Evolutionary conservation across 495 filamentous ascomycete genomes (phyloP).

Genomic region (Penicillium waksmanii): DNA sequence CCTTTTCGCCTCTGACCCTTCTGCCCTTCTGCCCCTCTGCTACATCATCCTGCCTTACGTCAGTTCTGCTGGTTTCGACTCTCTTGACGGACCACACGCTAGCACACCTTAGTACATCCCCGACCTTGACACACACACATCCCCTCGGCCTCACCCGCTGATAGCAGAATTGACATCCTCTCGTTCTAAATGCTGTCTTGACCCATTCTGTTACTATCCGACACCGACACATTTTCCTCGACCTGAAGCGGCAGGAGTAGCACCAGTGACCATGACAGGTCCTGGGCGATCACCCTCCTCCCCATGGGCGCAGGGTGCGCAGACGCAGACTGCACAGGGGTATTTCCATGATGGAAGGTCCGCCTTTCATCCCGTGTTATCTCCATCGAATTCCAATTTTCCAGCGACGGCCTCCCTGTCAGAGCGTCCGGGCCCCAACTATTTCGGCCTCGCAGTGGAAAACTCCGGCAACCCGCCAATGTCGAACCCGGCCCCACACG

Average conservation of each 20-base stretch:
- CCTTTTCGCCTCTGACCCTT: constrained; percentile 23
- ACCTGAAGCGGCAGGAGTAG: constrained; percentile 21
- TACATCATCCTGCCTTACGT: constrained; percentile 21
- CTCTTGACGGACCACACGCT: too few relatives aligned
- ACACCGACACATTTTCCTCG: not conserved
- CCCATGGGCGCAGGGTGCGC: constrained; percentile 44
- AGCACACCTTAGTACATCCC: not conserved
- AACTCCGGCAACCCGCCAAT: constrained; percentile 59
- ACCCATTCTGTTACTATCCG: not conserved
- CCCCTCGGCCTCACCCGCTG: not conserved
- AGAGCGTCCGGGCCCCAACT: constrained; percentile 70
- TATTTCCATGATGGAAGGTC: constrained; percentile 29
- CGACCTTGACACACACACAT: not conserved
- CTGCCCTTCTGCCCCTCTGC: constrained; percentile 21
- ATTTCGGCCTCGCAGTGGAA: constrained; percentile 77
- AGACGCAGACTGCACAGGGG: constrained; percentile 17
- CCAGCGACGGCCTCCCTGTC: constrained; percentile 42
- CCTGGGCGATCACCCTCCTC: constrained; percentile 50
- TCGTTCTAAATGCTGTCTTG: constrained; percentile 15
- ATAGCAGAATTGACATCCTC: constrained; percentile 1
- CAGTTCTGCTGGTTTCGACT: constrained; percentile 13
- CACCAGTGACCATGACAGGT: constrained; percentile 47
- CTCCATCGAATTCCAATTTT: constrained; percentile 47
- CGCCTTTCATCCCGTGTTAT: constrained; percentile 34
- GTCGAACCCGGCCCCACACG: constrained; percentile 57